Base-by-base conservation (phyloP, 345 rosid genomes). In the Rhodomyrtus tomentosa region DNA sequence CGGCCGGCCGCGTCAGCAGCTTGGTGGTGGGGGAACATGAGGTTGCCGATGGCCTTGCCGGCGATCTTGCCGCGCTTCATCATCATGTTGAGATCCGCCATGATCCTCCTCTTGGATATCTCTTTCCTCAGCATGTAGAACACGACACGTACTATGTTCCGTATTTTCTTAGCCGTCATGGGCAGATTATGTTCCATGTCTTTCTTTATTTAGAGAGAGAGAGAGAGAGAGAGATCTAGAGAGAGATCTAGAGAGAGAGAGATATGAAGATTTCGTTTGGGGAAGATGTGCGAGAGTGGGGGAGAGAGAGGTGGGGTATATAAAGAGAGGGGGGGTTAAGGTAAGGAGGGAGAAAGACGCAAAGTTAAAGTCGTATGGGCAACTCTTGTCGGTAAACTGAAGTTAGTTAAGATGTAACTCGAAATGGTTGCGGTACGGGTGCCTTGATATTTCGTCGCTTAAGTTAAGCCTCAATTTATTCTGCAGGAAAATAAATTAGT, bases 21-120 rank as follows among this genome's bases (percentile, higher is more conserved):
- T n/a, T n/a, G 86, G 88, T 86, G 89, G 83, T 89, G 88, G 89
- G 88, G 89, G 94, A 89, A 91, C 84, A 95, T 90, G 88, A 95
- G 94, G 87, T 91, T 92, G 50, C 87, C 87, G 3, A 92, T 86
- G 84, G 93, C 93, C 84, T 94, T 93, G 58, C 91, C 80, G 74
- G 95, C 95, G 82, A 92, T 88, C 88, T 95, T 94, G 90, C 98
- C 96, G 4, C 98, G 97, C 84, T 94, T 94, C 82, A 95, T 91
- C 89, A 94, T 85, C 89, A 94, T 81, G 92, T 90, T 92, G 88
- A 95, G 92, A 86, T 95, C 97, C 25, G 93, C 86, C 81, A 94
- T 83, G 87, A 93, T 92, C 62, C 89, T 95, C 38, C 92, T 92
- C 87, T 92, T 93, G 54, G 92, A 89, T 5, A 81, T 21, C 16